A percentile compares a stretch with the other conserved stretches of the same genome.
These are phyloP conservation scores for Cordia subcordata DNA, from an alignment of 257 asterid species.

Conservation along the genomic window DNA sequence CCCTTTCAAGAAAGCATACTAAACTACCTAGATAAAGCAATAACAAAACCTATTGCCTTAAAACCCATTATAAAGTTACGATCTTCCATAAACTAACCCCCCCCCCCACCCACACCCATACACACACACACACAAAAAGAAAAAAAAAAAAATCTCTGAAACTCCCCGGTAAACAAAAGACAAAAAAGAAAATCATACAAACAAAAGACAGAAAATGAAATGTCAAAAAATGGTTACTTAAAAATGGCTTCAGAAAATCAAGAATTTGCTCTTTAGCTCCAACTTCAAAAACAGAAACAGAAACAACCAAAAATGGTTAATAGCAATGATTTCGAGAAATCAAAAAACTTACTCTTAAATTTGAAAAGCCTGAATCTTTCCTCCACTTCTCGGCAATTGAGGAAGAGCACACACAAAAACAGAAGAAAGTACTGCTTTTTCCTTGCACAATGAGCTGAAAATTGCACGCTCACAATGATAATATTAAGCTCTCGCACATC, in stretches of 20 bases:
- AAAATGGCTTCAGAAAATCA: constrained; percentile 7
- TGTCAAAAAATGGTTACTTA: neutral
- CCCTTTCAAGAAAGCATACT: constrained; percentile 16
- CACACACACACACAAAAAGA: too few relatives aligned
- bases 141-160: too few relatives aligned
- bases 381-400: constrained; percentile 26
- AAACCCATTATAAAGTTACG: constrained; percentile 18
- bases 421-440: neutral
- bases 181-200: neutral
- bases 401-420: constrained; percentile 16
- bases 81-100: constrained; percentile 2
- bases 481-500: constrained; percentile 34
- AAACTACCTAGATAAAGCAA: constrained; percentile 19
- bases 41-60: constrained; percentile 19
- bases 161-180: too few relatives aligned
- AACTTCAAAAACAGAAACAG: neutral
- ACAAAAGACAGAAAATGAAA: neutral
- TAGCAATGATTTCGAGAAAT: neutral
- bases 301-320: neutral
- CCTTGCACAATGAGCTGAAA: constrained; percentile 10
- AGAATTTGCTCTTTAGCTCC: constrained; percentile 33
- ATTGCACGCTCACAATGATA: constrained; percentile 26
- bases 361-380: constrained; percentile 7
- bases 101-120: neutral
- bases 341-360: too few relatives aligned